These are phyloP conservation scores for Podaxis sp. DNA, from an alignment of 768 basidiomycete genomes.

Conservation along the genomic window DNA sequence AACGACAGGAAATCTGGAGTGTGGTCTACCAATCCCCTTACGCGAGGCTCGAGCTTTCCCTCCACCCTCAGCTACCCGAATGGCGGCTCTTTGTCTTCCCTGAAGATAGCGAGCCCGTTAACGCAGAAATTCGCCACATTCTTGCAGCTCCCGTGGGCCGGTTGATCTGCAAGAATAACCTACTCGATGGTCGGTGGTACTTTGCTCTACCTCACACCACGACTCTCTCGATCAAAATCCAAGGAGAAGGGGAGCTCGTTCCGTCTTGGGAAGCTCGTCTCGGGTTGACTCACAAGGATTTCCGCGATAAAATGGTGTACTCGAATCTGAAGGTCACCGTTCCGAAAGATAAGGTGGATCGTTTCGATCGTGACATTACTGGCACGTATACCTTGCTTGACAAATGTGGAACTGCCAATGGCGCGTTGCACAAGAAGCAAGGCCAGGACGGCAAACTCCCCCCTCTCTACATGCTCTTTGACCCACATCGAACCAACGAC, in stretches of 20 bases:
- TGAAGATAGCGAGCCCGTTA: conserved; percentile 64
- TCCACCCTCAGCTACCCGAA: conserved; percentile 76
- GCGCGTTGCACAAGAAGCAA: conserved; percentile 72
- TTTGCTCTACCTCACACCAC: conserved; percentile 68
- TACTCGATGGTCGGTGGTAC: conserved; percentile 78
- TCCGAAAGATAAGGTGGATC: conserved; percentile 37
- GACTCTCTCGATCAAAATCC: conserved; percentile 57
- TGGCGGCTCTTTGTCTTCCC: conserved; percentile 85
- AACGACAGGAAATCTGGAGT: conserved; percentile 87
- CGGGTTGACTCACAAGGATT: conserved; percentile 64
- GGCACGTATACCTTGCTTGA: conserved; percentile 78
- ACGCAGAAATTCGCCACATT: conserved; percentile 73
- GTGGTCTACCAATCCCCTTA: conserved; percentile 71
- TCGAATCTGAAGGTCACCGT: conserved; percentile 66
- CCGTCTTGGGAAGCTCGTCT: conserved; percentile 85
- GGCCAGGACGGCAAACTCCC: conserved; percentile 49
- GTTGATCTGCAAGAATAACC: conserved; percentile 48
- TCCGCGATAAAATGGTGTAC: conserved; percentile 66
- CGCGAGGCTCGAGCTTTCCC: conserved; percentile 70
- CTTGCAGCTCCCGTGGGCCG: conserved; percentile 79
- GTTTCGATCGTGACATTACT: conserved; percentile 78
- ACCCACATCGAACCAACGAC: conserved; percentile 79
- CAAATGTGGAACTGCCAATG: conserved; percentile 87
- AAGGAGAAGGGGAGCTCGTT: conserved; percentile 65
- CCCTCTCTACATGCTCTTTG: conserved; percentile 79